These are phyloP conservation scores for Taxawa tesnikishii DNA, from an alignment of 2,329 filamentous ascomycete species.

Conservation along the genomic window DNA sequence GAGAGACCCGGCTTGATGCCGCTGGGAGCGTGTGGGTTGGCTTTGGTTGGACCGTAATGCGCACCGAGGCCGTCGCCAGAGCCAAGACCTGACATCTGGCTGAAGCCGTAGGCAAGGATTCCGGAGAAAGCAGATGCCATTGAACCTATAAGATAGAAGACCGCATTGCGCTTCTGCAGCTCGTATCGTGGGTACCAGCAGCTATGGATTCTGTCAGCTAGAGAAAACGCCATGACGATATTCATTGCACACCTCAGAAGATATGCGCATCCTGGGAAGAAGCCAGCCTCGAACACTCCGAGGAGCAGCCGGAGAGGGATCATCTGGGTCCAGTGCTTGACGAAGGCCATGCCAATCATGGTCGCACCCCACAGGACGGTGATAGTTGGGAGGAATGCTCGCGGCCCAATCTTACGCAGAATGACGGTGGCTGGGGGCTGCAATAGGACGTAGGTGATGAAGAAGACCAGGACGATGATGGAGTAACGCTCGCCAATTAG, in stretches of 20 bases:
- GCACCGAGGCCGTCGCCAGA: conserved; percentile 17
- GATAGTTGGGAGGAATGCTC: conserved; percentile 20
- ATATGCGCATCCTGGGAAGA: conserved; percentile 53
- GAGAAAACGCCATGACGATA: conserved; percentile 32
- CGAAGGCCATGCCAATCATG: conserved; percentile 53
- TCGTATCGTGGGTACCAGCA: conserved; percentile 31
- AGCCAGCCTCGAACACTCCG: conserved; percentile 53
- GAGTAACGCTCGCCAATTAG: conserved; percentile 19
- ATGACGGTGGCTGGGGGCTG: conserved; percentile 60
- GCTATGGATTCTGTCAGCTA: conserved; percentile 37
- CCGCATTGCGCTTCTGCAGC: conserved; percentile 28
- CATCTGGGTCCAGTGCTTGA: conserved; percentile 38
- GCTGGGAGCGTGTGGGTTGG: conserved; percentile 11
- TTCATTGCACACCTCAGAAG: conserved; percentile 37
- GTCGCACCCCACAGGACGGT: conserved; percentile 45
- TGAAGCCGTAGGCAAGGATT: conserved; percentile 21
- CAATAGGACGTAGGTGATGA: no score
- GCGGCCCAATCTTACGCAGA: conserved; percentile 49
- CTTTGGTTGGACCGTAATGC: conserved; percentile 18
- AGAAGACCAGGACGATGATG: conserved; percentile 49
- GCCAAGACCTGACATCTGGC: conserved; percentile 35
- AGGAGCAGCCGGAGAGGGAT: conserved; percentile 46
- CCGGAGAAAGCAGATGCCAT: no score
- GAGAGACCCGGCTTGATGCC: conserved; percentile 22
- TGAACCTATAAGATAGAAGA: no score